Evolutionary conservation across 306 rosid genomes (phyloP).

Genomic region (Medicago truncatula): DNA sequence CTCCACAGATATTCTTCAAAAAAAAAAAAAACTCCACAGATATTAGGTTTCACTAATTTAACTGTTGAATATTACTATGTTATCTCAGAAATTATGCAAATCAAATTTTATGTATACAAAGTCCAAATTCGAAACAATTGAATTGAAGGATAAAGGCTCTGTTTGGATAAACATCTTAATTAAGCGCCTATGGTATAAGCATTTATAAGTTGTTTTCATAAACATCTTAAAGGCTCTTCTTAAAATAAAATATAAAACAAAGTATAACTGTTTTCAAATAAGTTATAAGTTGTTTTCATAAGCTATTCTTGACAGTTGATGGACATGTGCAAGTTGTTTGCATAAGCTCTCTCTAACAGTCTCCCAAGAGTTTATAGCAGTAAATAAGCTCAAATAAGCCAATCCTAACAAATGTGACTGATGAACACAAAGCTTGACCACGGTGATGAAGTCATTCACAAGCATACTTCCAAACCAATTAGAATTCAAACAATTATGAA

Average conservation of each 20-base stretch:
- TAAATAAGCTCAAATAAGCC: background rate
- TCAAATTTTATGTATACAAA: background rate
- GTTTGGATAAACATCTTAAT: background rate
- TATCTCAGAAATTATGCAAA: background rate
- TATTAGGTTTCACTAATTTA: background rate
- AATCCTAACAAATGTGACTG: background rate
- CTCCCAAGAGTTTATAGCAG: background rate
- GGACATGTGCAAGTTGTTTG: background rate
- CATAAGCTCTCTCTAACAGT: background rate
- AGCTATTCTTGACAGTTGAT: background rate
- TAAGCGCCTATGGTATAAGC: background rate
- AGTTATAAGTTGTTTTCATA: background rate
- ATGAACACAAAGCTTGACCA: constrained; percentile 15
- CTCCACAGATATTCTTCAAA: too few species aligned
- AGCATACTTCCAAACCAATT: constrained; percentile 2
- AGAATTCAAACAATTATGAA: constrained; percentile 2
- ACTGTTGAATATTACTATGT: background rate
- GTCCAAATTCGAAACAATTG: constrained; percentile 8
- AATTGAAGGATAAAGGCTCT: background rate
- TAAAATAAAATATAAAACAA: background rate
- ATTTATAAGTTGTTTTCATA: background rate
- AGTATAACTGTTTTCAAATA: background rate
- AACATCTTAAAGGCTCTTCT: too few species aligned
- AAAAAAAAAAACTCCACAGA: too few species aligned
- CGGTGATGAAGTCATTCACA: constrained; percentile 4